Evolutionary conservation across 306 rosid species (phyloP), one percentile per base, ranked within the genome.

Genomic region (Urtica urens): DNA sequence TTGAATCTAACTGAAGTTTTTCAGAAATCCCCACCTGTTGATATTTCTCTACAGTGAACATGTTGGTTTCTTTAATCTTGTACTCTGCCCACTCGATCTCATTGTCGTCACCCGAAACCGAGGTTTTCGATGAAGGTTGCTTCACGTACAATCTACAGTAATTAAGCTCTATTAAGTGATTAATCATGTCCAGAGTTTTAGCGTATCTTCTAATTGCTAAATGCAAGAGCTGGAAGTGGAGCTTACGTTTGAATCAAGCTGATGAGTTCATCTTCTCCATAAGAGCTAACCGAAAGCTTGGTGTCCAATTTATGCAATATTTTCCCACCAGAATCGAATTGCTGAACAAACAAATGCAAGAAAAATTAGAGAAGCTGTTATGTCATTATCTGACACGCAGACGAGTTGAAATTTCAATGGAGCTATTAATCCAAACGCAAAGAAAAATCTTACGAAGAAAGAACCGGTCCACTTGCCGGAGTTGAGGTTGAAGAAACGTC

Each of bases 211-310:
- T 45, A 1, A 5, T 45, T 23, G 27, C 1, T 41, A 33, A 43
- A 26, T n/a, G 3, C 20, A 5, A 28, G 33, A 28, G 33, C 33
- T 28, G 33, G 16, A 19, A 22, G 14, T 23, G 53, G 53, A 42
- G 30, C 73, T 63, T 77, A 90, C 99, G 94, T 77, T 72, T 90
- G 99, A 69, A 85, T 81, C 65, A 90, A 93, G 65, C 94, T 90
- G 60, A 79, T 65, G 66, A 90, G 95, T 63, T 90, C 87, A 71
- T 73, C 85, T 53, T 90, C 99, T 4, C 99, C 99, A 55, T 90
- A 90, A 51, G 99, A 76, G 74, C 85, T 81, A 15, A 48, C 94
- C 1, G 94, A 67, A 62, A 90, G 94, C 81, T 77, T 90, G 29
- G 95, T 90, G 55, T 35, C 66, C 38, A 90, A 45, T 70, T 60